These are phyloP conservation scores for Marasmius fiardii DNA, from an alignment of 1,284 basidiomycete genomes.

Conservation along the genomic window DNA sequence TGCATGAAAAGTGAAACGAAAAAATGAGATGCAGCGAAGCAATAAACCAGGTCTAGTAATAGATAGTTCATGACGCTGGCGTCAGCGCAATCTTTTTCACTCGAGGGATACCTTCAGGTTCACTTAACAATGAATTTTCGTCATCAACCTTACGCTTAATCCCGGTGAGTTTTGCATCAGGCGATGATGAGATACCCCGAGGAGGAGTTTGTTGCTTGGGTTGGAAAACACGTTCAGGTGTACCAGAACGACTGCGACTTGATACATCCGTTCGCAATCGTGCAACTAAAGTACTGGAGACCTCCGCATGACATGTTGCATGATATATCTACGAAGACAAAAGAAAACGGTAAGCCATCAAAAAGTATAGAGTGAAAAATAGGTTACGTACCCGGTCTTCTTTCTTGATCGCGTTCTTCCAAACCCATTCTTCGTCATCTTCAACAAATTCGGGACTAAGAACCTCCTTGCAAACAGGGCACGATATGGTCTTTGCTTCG, in stretches of 20 bases:
- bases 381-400: constrained; percentile 68
- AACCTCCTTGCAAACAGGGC: constrained; percentile 95
- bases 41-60: background rate
- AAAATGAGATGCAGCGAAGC: background rate
- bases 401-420: constrained; percentile 86
- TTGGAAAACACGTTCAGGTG: constrained; percentile 50
- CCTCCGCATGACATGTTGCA: constrained; percentile 89
- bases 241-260: constrained; percentile 65
- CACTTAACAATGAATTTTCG: constrained; percentile 34
- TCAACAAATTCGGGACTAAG: constrained; percentile 93
- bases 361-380: background rate
- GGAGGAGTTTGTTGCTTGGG: constrained; percentile 23
- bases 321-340: constrained; percentile 67
- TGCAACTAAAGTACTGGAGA: constrained; percentile 58
- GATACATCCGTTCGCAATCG: constrained; percentile 58
- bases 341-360: background rate
- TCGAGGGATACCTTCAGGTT: constrained; percentile 48
- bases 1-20: background rate
- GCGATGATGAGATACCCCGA: constrained; percentile 43
- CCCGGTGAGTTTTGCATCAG: constrained; percentile 47
- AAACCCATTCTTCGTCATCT: constrained; percentile 99
- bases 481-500: constrained; percentile 77
- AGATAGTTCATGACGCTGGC: background rate
- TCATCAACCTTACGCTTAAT: constrained; percentile 70
- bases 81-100: constrained; percentile 52